A percentile compares a stretch with the other conserved stretches of the same genome.
phyloP scores from a whole-genome alignment of 2,329 filamentous ascomycete genomes.

The Aureobasidium melanogenum region DNA sequence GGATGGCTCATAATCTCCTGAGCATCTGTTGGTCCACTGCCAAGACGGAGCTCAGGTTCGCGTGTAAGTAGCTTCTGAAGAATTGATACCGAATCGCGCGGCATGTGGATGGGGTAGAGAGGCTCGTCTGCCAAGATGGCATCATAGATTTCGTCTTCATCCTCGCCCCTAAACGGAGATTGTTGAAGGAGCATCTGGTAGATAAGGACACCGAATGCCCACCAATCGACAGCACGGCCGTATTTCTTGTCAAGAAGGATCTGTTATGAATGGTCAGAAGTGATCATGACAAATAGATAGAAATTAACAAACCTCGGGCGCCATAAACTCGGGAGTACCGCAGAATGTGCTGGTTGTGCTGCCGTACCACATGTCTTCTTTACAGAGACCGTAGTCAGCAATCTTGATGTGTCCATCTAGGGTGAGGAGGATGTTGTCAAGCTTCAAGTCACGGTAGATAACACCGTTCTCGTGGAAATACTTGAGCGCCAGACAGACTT shows the following conservation, averaged over 20 bases:
- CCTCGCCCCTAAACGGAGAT: slow-evolving; percentile 95
- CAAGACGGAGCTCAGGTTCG: slow-evolving; percentile 85
- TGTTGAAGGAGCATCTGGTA: slow-evolving; percentile 99
- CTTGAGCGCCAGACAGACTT: slow-evolving; percentile 93
- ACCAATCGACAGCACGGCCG: slow-evolving; percentile 95
- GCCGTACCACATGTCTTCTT: slow-evolving; percentile 99
- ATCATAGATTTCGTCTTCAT: slow-evolving; percentile 99
- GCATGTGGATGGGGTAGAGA: slow-evolving; percentile 97
- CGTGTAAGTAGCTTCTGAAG: slow-evolving; percentile 93
- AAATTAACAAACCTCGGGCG: slow-evolving; percentile 64
- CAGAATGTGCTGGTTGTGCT: slow-evolving; percentile 97
- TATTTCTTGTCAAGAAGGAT: slow-evolving; percentile 98
- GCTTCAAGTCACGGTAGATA: slow-evolving; percentile 79
- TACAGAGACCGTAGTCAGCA: slow-evolving; percentile 96
- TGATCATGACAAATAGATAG: not conserved
- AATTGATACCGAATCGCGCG: slow-evolving; percentile 92
- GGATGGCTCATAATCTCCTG: slow-evolving; percentile 99
- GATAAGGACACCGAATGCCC: slow-evolving; percentile 97
- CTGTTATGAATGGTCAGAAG: slow-evolving; percentile 39
- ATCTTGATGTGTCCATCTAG: slow-evolving; percentile 98
- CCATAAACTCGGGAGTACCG: slow-evolving; percentile 99
- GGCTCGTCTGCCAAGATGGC: slow-evolving; percentile 96
- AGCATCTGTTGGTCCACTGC: slow-evolving; percentile 90
- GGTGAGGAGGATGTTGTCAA: slow-evolving; percentile 85
- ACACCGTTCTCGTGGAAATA: slow-evolving; percentile 99